Percentiles rank a stretch among this genome's conserved stretches.
Evolutionary conservation across 805 yeast species (phyloP).

Genomic region (Starmera caribaea): DNA sequence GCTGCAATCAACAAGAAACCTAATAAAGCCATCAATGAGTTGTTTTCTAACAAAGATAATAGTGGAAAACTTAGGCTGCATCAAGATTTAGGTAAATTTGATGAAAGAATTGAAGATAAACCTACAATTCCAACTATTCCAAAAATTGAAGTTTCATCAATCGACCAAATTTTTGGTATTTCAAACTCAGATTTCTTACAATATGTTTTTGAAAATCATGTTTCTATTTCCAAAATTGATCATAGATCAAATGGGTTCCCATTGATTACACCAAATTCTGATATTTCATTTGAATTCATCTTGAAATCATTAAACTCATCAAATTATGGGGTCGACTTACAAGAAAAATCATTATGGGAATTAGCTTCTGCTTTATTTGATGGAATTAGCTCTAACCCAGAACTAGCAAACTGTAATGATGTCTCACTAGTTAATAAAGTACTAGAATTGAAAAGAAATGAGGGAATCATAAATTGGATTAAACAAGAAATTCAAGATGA

Average conservation of each 20-base stretch:
- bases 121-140: conserved; percentile 13
- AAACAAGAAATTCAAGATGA: conserved; percentile 29
- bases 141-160: neutral
- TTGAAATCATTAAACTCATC: conserved; percentile 10
- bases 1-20: conserved; percentile 5
- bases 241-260: conserved; percentile 29
- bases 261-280: conserved; percentile 18
- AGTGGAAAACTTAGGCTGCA: neutral
- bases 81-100: conserved; percentile 29
- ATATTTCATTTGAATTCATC: conserved; percentile 23
- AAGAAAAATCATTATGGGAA: conserved; percentile 34
- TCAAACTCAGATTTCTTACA: conserved; percentile 7
- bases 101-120: conserved; percentile 22
- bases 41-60: conserved; percentile 9
- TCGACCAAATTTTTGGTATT: neutral
- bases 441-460: conserved; percentile 29
- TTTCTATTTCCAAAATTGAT: conserved; percentile 13
- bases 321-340: conserved; percentile 4
- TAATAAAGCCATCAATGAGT: conserved; percentile 12
- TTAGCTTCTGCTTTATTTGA: conserved; percentile 59
- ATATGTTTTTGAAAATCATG: conserved; percentile 15
- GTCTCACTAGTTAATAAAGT: conserved; percentile 15
- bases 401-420: conserved; percentile 15
- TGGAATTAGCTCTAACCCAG: conserved; percentile 13
- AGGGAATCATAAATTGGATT: conserved; percentile 48